A percentile compares a stretch with the other conserved stretches of the same genome.
These are phyloP conservation scores for Leccinellum rugosiceps DNA, from an alignment of 768 basidiomycete genomes.

Conservation along the genomic window DNA sequence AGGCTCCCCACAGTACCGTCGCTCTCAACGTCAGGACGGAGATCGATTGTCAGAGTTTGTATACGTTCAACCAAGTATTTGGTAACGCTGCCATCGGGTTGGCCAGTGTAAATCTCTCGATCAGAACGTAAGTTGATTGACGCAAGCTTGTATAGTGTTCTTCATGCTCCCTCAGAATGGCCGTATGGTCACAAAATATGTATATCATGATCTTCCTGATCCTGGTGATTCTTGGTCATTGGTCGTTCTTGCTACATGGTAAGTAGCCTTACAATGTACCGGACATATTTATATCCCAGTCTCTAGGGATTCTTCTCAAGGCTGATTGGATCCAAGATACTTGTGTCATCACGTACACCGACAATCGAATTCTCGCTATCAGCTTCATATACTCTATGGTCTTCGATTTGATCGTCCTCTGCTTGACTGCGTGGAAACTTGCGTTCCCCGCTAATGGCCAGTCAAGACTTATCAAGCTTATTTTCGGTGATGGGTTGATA, in stretches of 20 bases:
- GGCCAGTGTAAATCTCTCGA: constrained; percentile 67
- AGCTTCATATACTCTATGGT: constrained; percentile 75
- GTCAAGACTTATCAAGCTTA: constrained; percentile 55
- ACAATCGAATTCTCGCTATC: constrained; percentile 56
- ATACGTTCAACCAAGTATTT: constrained; percentile 63
- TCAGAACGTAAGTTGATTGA: constrained; percentile 53
- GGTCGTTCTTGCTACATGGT: constrained; percentile 72
- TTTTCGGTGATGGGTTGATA: constrained; percentile 71
- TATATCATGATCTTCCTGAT: constrained; percentile 52
- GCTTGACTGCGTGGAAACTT: constrained; percentile 61
- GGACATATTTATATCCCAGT: background rate
- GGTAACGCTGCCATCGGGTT: constrained; percentile 68
- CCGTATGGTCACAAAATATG: constrained; percentile 62
- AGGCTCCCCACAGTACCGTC: constrained; percentile 39
- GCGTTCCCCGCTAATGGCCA: constrained; percentile 45
- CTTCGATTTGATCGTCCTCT: constrained; percentile 64
- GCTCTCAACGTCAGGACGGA: constrained; percentile 57
- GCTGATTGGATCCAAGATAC: constrained; percentile 51
- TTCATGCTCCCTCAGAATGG: constrained; percentile 45
- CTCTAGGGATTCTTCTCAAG: constrained; percentile 53
- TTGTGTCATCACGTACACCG: constrained; percentile 58
- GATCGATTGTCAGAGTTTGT: constrained; percentile 64
- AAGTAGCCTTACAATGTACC: background rate
- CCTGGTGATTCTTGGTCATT: constrained; percentile 61
- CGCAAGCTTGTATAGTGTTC: background rate